These are phyloP conservation scores for Trametes versicolor DNA, from an alignment of 1,284 basidiomycete genomes.

Conservation along the genomic window DNA sequence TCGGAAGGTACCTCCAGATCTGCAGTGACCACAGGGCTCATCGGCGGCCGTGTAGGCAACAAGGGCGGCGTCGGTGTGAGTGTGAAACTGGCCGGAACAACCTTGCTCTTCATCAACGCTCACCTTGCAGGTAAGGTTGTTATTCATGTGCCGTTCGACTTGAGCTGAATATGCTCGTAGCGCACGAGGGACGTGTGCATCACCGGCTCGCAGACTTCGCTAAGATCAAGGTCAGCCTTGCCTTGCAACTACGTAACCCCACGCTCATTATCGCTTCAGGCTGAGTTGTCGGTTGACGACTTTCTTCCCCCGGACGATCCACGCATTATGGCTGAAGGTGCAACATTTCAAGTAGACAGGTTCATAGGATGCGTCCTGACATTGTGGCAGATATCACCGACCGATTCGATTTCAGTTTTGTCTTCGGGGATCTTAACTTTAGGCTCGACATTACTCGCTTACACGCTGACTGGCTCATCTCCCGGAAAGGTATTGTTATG, in stretches of 20 bases:
- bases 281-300: slow-evolving; percentile 71
- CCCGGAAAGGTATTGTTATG: slow-evolving; percentile 43
- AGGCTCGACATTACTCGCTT: slow-evolving; percentile 76
- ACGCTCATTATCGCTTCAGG: slow-evolving; percentile 45
- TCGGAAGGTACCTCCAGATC: slow-evolving; percentile 70
- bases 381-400: slow-evolving; percentile 72
- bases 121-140: slow-evolving; percentile 76
- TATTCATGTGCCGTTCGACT: neutral
- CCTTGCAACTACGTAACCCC: neutral
- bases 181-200: slow-evolving; percentile 78
- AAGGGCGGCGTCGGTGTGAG: slow-evolving; percentile 89
- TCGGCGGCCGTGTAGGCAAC: slow-evolving; percentile 88
- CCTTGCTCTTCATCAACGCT: slow-evolving; percentile 86
- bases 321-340: slow-evolving; percentile 73
- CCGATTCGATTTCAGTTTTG: slow-evolving; percentile 84
- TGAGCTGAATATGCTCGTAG: slow-evolving; percentile 46
- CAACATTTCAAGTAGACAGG: too few relatives aligned
- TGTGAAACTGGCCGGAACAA: slow-evolving; percentile 76
- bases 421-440: slow-evolving; percentile 87
- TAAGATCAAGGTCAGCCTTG: slow-evolving; percentile 74
- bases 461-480: slow-evolving; percentile 74
- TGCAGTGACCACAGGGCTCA: slow-evolving; percentile 85
- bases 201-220: slow-evolving; percentile 75
- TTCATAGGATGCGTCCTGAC: slow-evolving; percentile 1
- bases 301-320: slow-evolving; percentile 73